These are phyloP conservation scores for Jaltomata sinuosa DNA, from an alignment of 257 asterid species.

Conservation along the genomic window DNA sequence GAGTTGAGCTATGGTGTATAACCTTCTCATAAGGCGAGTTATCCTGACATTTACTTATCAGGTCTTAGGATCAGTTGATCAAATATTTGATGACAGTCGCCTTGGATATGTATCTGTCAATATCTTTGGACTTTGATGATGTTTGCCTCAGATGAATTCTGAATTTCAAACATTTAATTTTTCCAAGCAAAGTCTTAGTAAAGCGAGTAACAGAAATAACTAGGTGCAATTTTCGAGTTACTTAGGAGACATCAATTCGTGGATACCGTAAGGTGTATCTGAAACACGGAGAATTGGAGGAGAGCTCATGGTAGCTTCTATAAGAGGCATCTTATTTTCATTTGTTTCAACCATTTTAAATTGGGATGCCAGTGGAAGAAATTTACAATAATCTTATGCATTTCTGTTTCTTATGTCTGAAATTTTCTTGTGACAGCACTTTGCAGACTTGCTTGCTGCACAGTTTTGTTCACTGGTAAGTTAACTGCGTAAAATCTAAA, in stretches of 20 bases:
- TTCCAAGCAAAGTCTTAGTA: background rate
- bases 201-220: background rate
- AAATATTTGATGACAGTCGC: background rate
- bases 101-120: background rate
- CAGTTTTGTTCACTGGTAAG: constrained; percentile 79
- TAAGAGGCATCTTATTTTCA: background rate
- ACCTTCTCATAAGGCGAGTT: background rate
- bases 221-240: background rate
- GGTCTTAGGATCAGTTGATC: background rate
- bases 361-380: background rate
- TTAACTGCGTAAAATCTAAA: background rate
- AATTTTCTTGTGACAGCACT: constrained; percentile 51
- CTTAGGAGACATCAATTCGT: background rate
- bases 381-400: background rate
- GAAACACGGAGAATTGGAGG: background rate
- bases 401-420: constrained; percentile 14
- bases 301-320: background rate
- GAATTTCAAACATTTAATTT: background rate
- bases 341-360: background rate
- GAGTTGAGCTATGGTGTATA: background rate
- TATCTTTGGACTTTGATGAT: background rate
- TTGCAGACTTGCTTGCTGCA: constrained; percentile 85
- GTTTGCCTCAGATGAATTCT: background rate
- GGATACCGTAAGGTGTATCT: background rate
- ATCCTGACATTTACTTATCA: background rate